A percentile compares a stretch with the other conserved stretches of the same genome.
These are phyloP conservation scores for Plicaturopsis crispa DNA, from an alignment of 768 basidiomycete genomes.

Conservation along the genomic window DNA sequence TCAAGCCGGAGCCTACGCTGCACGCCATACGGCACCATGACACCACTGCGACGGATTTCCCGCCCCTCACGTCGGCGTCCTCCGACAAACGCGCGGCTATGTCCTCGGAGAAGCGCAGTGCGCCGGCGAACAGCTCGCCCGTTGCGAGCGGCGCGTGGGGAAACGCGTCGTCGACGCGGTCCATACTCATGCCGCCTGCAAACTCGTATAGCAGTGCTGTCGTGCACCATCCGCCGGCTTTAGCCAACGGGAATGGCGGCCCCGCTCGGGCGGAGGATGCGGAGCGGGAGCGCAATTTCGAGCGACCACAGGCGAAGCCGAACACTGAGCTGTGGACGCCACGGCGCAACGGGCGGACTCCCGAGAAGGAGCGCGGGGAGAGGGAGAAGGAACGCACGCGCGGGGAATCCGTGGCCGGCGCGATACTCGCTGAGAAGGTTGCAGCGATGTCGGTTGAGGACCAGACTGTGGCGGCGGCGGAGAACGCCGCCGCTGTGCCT, in stretches of 20 bases:
- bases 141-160: slow-evolving; percentile 65
- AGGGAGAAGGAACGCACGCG: slow-evolving; percentile 23
- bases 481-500: slow-evolving; percentile 12
- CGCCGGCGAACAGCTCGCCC: too few species aligned
- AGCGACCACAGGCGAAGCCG: slow-evolving; percentile 38
- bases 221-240: slow-evolving; percentile 28
- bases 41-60: slow-evolving; percentile 56
- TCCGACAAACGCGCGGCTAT: too few species aligned
- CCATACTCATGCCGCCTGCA: slow-evolving; percentile 36
- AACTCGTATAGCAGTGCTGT: slow-evolving; percentile 22
- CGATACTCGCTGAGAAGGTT: slow-evolving; percentile 29
- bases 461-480: slow-evolving; percentile 5
- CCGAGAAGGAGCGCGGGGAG: neutral
- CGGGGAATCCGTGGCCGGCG: slow-evolving; percentile 25
- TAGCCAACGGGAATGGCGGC: slow-evolving; percentile 5
- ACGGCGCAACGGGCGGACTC: slow-evolving; percentile 4
- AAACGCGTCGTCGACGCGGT: slow-evolving; percentile 42
- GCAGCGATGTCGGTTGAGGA: slow-evolving; percentile 29
- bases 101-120: slow-evolving; percentile 42
- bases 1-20: slow-evolving; percentile 68
- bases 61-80: slow-evolving; percentile 47
- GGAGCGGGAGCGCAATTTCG: slow-evolving; percentile 37
- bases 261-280: slow-evolving; percentile 18
- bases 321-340: slow-evolving; percentile 25
- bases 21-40: slow-evolving; percentile 48